A percentile compares a stretch with the other conserved stretches of the same genome.
Conservation (phyloP, 495 filamentous ascomycete genomes). For the Lasiosphaeria miniovina region DNA sequence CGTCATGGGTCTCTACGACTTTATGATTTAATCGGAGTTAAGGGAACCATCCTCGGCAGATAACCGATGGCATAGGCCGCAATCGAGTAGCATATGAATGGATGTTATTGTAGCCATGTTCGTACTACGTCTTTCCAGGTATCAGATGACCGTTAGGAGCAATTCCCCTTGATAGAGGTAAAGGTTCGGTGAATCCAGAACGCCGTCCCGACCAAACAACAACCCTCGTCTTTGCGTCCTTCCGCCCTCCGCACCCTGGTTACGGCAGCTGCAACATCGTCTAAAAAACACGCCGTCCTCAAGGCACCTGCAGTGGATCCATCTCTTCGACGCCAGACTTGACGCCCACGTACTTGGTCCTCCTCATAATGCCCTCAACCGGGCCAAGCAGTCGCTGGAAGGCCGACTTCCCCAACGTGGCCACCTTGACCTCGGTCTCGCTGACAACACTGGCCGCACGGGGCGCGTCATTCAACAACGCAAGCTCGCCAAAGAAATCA, state of each 20-base stretch:
- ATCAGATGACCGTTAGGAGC: slow-evolving; percentile 1
- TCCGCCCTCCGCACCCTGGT: background rate
- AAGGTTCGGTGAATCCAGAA: slow-evolving; percentile 22
- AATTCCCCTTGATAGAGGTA: slow-evolving; percentile 9
- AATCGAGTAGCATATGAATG: background rate
- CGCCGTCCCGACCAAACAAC: slow-evolving; percentile 17
- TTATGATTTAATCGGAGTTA: too few relatives aligned
- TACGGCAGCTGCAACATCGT: background rate
- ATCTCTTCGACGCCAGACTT: slow-evolving; percentile 51
- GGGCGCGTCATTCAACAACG: slow-evolving; percentile 87
- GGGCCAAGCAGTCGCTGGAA: slow-evolving; percentile 92
- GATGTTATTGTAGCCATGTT: slow-evolving; percentile 15
- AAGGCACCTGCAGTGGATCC: slow-evolving; percentile 46
- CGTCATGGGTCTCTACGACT: too few relatives aligned
- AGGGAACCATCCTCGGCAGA: too few relatives aligned
- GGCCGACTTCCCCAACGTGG: slow-evolving; percentile 84
- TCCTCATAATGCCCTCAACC: slow-evolving; percentile 90
- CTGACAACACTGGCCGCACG: slow-evolving; percentile 87
- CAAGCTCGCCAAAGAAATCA: slow-evolving; percentile 95
- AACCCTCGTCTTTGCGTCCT: slow-evolving; percentile 5
- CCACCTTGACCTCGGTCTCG: slow-evolving; percentile 86
- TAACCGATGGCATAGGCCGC: background rate
- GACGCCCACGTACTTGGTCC: slow-evolving; percentile 57
- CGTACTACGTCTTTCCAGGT: slow-evolving; percentile 17
- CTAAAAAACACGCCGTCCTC: background rate